Evolutionary conservation across 1,139 yeast genomes (phyloP).

Genomic region (Yamadazyma siamensis): DNA sequence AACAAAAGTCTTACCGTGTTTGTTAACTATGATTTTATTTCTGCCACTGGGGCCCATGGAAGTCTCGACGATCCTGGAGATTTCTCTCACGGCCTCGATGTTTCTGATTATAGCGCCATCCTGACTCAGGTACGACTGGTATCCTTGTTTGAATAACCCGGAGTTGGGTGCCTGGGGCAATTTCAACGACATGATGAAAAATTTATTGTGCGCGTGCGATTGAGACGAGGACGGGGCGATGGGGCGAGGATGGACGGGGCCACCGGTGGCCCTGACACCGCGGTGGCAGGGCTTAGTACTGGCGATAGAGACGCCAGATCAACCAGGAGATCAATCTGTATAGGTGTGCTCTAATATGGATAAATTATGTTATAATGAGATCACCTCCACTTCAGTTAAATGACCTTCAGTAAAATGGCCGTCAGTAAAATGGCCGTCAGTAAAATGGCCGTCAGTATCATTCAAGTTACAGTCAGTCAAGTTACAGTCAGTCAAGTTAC

Average conservation of each 20-base stretch:
- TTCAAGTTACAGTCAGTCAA: no score
- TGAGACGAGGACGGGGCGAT: not conserved
- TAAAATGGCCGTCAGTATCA: no score
- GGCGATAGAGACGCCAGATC: no score
- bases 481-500: no score
- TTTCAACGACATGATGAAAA: constrained; percentile 68
- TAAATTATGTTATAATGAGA: no score
- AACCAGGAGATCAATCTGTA: no score
- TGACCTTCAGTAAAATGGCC: no score
- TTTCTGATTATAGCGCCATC: constrained; percentile 95
- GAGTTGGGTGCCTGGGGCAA: constrained; percentile 92
- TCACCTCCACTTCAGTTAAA: no score
- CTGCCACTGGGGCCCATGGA: constrained; percentile 98
- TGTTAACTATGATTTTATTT: constrained; percentile 89
- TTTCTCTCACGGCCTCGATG: constrained; percentile 91
- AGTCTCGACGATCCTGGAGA: constrained; percentile 85
- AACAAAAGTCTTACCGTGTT: constrained; percentile 75
- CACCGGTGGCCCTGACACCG: no score
- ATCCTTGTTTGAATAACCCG: constrained; percentile 95
- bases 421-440: no score
- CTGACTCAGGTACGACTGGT: constrained; percentile 78
- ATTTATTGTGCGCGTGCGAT: not conserved
- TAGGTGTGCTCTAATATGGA: no score
- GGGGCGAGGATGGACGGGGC: not conserved
- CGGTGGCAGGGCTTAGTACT: no score